Evolutionary conservation across 2,329 filamentous ascomycete species (phyloP).

Genomic region (Fusarium chuoi): DNA sequence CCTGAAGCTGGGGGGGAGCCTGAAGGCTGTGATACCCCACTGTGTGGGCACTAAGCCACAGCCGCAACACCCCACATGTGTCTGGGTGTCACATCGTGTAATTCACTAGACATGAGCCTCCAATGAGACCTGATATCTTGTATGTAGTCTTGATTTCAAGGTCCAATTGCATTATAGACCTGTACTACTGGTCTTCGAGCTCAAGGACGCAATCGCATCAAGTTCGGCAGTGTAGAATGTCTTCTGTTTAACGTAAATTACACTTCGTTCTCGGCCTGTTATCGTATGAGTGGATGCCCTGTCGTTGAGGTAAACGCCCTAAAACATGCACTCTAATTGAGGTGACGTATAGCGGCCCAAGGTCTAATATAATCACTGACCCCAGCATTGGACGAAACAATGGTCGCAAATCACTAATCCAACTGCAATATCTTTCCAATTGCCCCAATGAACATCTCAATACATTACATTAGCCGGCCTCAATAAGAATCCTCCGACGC

Average conservation of each 20-base stretch:
- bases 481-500: not conserved
- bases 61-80: constrained; percentile 31
- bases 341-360: constrained; percentile 27
- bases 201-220: not conserved
- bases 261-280: not conserved
- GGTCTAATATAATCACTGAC: not conserved
- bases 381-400: constrained; percentile 2
- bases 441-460: constrained; percentile 15
- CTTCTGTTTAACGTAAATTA: not conserved
- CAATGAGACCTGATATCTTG: not conserved
- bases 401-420: not conserved
- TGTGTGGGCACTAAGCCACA: constrained; percentile 40
- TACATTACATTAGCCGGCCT: constrained; percentile 3
- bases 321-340: constrained; percentile 8
- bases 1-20: constrained; percentile 11
- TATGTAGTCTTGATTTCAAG: not conserved
- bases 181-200: too few relatives aligned
- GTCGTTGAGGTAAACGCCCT: constrained; percentile 2
- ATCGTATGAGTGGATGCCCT: not conserved
- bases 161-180: not conserved
- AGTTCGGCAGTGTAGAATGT: not conserved
- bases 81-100: constrained; percentile 15
- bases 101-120: not conserved
- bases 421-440: constrained; percentile 1
- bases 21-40: constrained; percentile 34